Base-by-base conservation (phyloP, 192 early-diverging fungal genomes). In the Entomortierella lignicola region DNA sequence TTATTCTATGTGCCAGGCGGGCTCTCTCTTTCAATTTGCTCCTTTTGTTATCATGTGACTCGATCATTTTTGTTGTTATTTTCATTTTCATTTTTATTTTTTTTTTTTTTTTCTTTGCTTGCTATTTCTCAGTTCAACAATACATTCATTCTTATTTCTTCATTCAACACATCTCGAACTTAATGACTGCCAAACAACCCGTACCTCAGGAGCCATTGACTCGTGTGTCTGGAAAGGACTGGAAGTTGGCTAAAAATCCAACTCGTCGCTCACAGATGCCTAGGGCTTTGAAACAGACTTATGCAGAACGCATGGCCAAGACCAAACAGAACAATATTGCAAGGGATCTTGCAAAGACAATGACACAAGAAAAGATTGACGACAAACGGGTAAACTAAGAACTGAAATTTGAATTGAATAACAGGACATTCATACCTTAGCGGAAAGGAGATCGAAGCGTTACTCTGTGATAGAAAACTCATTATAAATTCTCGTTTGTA, bases 191-290 rank as follows among this genome's bases (percentile, higher is more conserved):
- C 23, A 79, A 79, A 41, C 55, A 70, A 43, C 54, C 75, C 44
- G 47, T 41, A 7, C 75, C 75, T 23, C 75, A 79, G 51, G 57
- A 95, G 85, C 74, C 91, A 88, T 77, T 92, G 93, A 50, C 94
- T 85, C 77, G 93, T 93, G 43, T 96, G 92, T 82, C 95, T 81
- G 79, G 83, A 31, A 84, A 84, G 62, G 58, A 64, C 58, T 84
- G 83, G 83, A 84, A 84, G 71, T 21, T 69, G 67, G 64, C 68
- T 17, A 84, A 84, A 60, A 56, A 57, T 11, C 55, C 83, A n/a
- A 77, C 83, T 8, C 72, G 66, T 23, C 69, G 83, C 44, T 48
- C 79, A 25, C 83, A 84, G 63, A 57, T 84, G 63, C 66, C 83
- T 43, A 68, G 42, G 17, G 60, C 57, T 30, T 52, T 84, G 31